Evolutionary conservation across 2,329 filamentous ascomycete genomes (phyloP).

Genomic region (Claviceps pusilla): DNA sequence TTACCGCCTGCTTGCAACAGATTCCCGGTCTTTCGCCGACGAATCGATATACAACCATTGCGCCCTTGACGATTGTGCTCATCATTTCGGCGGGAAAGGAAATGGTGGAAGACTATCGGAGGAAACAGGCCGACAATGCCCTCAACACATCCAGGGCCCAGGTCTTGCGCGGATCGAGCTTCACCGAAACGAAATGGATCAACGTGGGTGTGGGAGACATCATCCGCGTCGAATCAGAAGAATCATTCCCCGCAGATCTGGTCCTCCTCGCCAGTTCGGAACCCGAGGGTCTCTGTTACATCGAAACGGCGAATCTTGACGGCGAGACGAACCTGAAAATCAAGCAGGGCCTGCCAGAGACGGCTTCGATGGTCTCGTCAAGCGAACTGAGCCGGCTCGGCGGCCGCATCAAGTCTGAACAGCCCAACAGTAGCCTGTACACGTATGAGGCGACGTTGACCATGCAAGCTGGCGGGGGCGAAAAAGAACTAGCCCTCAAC

Average conservation of each 20-base stretch:
- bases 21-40: slow-evolving; percentile 91
- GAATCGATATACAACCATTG: slow-evolving; percentile 91
- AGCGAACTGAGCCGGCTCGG: slow-evolving; percentile 73
- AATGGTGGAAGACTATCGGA: slow-evolving; percentile 79
- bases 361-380: slow-evolving; percentile 70
- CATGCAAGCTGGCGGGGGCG: slow-evolving; percentile 75
- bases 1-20: slow-evolving; percentile 86
- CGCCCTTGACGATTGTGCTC: slow-evolving; percentile 77
- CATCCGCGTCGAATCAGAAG: slow-evolving; percentile 81
- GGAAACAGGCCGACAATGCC: slow-evolving; percentile 71
- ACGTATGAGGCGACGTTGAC: slow-evolving; percentile 95
- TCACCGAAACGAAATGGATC: slow-evolving; percentile 83
- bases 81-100: slow-evolving; percentile 94
- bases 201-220: slow-evolving; percentile 88
- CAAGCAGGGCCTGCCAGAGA: slow-evolving; percentile 93
- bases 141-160: slow-evolving; percentile 78
- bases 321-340: slow-evolving; percentile 98
- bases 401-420: slow-evolving; percentile 80
- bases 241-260: slow-evolving; percentile 86
- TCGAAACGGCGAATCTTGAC: slow-evolving; percentile 94
- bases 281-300: slow-evolving; percentile 93
- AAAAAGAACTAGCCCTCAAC: slow-evolving; percentile 79
- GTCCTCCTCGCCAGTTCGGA: slow-evolving; percentile 89
- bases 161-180: slow-evolving; percentile 68
- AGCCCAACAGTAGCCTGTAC: slow-evolving; percentile 95